Evolutionary conservation across 176 grass and related monocot genomes (phyloP).

Genomic region (Melocanna baccifera): DNA sequence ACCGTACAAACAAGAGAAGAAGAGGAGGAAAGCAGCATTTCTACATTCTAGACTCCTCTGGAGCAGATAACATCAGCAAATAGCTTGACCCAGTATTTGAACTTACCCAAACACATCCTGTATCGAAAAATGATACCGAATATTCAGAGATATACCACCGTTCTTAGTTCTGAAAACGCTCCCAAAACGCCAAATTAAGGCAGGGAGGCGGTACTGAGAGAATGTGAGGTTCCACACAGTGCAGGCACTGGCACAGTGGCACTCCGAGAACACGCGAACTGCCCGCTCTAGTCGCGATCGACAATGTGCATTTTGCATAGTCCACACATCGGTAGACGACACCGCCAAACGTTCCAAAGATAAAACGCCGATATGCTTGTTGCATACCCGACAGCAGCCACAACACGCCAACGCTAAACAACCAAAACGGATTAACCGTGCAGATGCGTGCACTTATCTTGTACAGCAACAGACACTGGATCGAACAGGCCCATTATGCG

Average conservation of each 20-base stretch:
- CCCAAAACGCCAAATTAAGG: background rate
- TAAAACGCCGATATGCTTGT: background rate
- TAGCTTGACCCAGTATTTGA: too few species aligned
- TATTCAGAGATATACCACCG: background rate
- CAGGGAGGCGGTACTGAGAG: background rate
- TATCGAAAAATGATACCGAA: too few species aligned
- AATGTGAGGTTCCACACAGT: background rate
- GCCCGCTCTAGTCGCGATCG: conserved; percentile 10
- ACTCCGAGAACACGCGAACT: background rate
- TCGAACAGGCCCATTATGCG: background rate
- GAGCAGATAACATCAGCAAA: background rate
- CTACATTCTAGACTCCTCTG: background rate
- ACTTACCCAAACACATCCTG: too few species aligned
- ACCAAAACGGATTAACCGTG: background rate
- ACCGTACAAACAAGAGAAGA: background rate
- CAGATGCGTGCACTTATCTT: background rate
- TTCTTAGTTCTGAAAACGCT: background rate
- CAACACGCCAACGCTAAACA: conserved; percentile 15
- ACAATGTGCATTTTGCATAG: background rate
- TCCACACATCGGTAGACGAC: background rate
- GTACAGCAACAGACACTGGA: conserved; percentile 8
- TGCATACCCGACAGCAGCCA: background rate
- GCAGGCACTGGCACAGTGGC: background rate
- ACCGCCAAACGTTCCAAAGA: background rate
- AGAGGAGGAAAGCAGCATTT: background rate